Percentiles rank a stretch among this genome's conserved stretches.
Evolutionary conservation across 768 basidiomycete genomes (phyloP).

Genomic region (Auriscalpium orientale): DNA sequence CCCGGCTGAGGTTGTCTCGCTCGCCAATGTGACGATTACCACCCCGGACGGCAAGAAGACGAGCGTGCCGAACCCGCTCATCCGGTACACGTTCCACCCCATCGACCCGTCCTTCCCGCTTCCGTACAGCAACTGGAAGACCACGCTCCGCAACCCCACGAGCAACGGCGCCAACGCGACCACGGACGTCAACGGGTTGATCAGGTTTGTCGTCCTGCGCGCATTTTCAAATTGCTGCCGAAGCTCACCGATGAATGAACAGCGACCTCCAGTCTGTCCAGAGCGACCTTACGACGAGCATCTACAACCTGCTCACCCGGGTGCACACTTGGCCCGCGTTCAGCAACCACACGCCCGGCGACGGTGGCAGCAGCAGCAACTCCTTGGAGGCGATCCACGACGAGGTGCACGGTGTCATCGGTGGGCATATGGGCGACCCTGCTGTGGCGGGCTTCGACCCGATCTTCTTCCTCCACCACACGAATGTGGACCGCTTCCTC

Average conservation of each 20-base stretch:
- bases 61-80: slow-evolving; percentile 27
- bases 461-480: slow-evolving; percentile 48
- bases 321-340: slow-evolving; percentile 36
- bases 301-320: slow-evolving; percentile 28
- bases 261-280: slow-evolving; percentile 9
- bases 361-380: slow-evolving; percentile 33
- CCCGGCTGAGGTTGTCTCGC: slow-evolving; percentile 32
- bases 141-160: slow-evolving; percentile 8
- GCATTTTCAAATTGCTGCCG: neutral
- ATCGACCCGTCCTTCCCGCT: slow-evolving; percentile 11
- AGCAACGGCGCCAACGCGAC: neutral
- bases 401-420: slow-evolving; percentile 27
- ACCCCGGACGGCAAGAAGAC: slow-evolving; percentile 23
- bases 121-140: slow-evolving; percentile 2
- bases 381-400: slow-evolving; percentile 47
- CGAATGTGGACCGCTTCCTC: slow-evolving; percentile 46
- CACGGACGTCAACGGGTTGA: slow-evolving; percentile 23
- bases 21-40: slow-evolving; percentile 27
- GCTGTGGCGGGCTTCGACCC: slow-evolving; percentile 40
- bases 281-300: slow-evolving; percentile 1
- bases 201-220: slow-evolving; percentile 15
- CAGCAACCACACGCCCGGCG: slow-evolving; percentile 35
- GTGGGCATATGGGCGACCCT: slow-evolving; percentile 18
- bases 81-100: slow-evolving; percentile 29
- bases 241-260: neutral